These are phyloP conservation scores for Suillus sp. DNA, from an alignment of 768 basidiomycete species.

Conservation along the genomic window DNA sequence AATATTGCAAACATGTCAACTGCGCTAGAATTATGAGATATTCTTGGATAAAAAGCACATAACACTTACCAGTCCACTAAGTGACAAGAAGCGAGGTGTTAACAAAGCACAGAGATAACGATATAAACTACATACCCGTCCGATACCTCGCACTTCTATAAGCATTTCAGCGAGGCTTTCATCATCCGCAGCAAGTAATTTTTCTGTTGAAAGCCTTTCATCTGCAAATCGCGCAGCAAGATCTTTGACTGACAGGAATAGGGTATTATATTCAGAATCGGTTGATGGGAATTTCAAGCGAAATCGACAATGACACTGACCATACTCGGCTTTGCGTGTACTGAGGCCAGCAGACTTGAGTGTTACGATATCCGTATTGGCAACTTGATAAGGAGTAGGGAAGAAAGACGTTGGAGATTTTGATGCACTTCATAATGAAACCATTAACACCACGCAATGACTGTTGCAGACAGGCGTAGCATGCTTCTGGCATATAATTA, in stretches of 20 bases:
- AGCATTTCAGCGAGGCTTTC: conserved; percentile 77
- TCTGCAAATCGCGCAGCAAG: conserved; percentile 80
- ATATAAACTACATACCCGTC: conserved; percentile 48
- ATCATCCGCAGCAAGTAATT: conserved; percentile 69
- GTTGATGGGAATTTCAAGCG: background rate
- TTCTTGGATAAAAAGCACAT: conserved; percentile 1
- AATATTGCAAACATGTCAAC: conserved; percentile 97
- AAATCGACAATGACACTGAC: conserved; percentile 40
- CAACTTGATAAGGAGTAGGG: conserved; percentile 72
- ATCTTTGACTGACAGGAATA: conserved; percentile 58
- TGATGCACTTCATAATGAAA: conserved; percentile 12
- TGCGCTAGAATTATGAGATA: conserved; percentile 27
- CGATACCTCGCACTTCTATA: conserved; percentile 78
- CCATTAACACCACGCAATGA: conserved; percentile 4
- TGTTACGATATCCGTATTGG: conserved; percentile 54
- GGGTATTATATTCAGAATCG: background rate
- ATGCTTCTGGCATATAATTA: background rate
- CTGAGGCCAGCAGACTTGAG: conserved; percentile 79
- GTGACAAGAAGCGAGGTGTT: conserved; percentile 15
- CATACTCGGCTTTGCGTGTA: conserved; percentile 87
- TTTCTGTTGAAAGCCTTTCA: conserved; percentile 73
- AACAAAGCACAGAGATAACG: conserved; percentile 3
- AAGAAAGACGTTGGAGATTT: conserved; percentile 50
- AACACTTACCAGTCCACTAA: conserved; percentile 61
- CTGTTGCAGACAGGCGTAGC: background rate